These are phyloP conservation scores for Pythium oligandrum DNA, from an alignment of 352 stramenopile species.

Conservation along the genomic window DNA sequence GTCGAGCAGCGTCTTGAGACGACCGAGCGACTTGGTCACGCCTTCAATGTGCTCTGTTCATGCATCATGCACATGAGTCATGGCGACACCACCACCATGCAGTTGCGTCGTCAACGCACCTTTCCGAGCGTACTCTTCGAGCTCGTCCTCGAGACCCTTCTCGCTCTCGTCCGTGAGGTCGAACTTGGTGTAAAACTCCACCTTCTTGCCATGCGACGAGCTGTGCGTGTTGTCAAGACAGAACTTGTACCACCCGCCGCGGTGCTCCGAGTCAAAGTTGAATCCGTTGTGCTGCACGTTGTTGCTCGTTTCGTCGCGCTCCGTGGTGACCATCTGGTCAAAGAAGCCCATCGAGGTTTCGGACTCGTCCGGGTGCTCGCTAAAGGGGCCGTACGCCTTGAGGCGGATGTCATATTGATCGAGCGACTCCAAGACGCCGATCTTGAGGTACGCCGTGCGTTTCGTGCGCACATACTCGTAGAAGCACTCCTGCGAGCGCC, in stretches of 20 bases:
- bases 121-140: constrained; percentile 57
- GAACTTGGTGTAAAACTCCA: constrained; percentile 83
- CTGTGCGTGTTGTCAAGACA: constrained; percentile 78
- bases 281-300: constrained; percentile 83
- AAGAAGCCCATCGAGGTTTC: constrained; percentile 69
- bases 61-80: too few relatives aligned
- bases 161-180: constrained; percentile 75
- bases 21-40: constrained; percentile 54
- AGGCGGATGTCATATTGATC: constrained; percentile 76
- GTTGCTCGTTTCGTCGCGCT: constrained; percentile 59
- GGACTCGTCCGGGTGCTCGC: constrained; percentile 34
- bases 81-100: too few relatives aligned
- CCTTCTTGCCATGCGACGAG: constrained; percentile 48
- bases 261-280: constrained; percentile 84
- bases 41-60: constrained; percentile 61
- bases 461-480: constrained; percentile 84
- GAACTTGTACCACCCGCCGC: constrained; percentile 83
- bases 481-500: constrained; percentile 62
- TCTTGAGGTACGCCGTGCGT: constrained; percentile 79
- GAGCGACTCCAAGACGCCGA: constrained; percentile 67
- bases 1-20: constrained; percentile 55
- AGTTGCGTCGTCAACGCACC: constrained; percentile 24
- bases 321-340: constrained; percentile 61
- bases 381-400: constrained; percentile 67
- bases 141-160: constrained; percentile 66